Base-by-base conservation (phyloP, 345 rosid species). In the Salix koriyanagi region DNA sequence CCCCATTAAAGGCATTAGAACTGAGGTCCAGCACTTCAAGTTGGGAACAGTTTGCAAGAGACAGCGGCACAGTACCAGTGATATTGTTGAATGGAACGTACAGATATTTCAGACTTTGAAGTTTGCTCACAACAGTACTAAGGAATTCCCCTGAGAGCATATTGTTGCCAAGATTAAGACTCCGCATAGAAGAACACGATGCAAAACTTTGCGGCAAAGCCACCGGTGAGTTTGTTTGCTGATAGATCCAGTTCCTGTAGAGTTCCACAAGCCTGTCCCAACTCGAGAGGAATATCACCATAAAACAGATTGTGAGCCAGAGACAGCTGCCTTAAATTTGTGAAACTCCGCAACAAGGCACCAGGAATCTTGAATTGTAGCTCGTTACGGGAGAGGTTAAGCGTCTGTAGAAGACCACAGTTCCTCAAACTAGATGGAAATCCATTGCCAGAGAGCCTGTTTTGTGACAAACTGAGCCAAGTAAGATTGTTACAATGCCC, bases 1-100 rank as follows among this genome's bases (percentile, higher is more conserved):
- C 82, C 34, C 96, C 98, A 5, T 81, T 87, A 52, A 92, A 88
- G 30, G 68, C 78, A 76, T 94, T 94, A 13, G 98, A 89, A 75
- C 98, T 84, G 28, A 94, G 91, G 82, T 94, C 97, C 32, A 94
- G 91, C 76, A 88, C 94, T 79, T 84, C 89, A 60, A 94, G 97
- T 72, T 79, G 87, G 36, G 90, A 78, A 74, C 88, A 86, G 66
- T 89, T 87, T 18, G 83, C 77, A 68, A 94, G 89, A 14, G 97
- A 81, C 12, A 74, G 65, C 1, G 98, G 98, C 78, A 94, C 87
- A 34, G 79, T 56, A 77, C 98, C 97, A 12, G 90, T 80, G 30
- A 94, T 79, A 77, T 94, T 92, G 89, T 94, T 94, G 87, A 88
- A 88, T 36, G 98, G 89, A 18, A 84, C 87, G 75, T 85, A 87